phyloP scores from a whole-genome alignment of 2,329 filamentous ascomycete species.

The Cladosporium oxysporum region DNA sequence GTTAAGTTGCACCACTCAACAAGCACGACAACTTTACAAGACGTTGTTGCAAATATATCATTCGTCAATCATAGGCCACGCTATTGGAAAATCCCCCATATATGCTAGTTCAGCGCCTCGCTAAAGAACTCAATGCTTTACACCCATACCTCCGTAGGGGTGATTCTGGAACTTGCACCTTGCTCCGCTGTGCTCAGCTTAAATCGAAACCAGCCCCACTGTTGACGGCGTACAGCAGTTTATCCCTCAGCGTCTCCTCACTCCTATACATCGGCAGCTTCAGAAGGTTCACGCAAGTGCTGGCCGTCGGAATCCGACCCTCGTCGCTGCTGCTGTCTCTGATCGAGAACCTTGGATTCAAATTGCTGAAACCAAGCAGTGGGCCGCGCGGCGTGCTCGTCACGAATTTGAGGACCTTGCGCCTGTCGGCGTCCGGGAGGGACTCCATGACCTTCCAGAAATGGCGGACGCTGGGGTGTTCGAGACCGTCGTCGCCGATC shows the following conservation, averaged over 20 bases:
- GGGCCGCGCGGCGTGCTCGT: conserved; percentile 91
- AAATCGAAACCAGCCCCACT: conserved; percentile 88
- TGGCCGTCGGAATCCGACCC: conserved; percentile 81
- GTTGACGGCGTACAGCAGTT: conserved; percentile 85
- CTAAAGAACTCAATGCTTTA: not conserved
- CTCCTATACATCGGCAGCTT: conserved; percentile 83
- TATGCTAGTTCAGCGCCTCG: conserved; percentile 3
- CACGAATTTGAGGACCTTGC: conserved; percentile 91
- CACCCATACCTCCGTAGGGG: not conserved
- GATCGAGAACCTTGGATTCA: conserved; percentile 87
- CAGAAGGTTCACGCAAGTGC: conserved; percentile 91
- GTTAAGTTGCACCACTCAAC: not conserved
- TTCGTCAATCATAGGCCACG: not conserved
- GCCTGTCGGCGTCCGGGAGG: conserved; percentile 73
- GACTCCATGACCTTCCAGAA: conserved; percentile 89
- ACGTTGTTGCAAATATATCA: not conserved
- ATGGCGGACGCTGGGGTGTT: conserved; percentile 80
- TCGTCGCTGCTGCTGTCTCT: conserved; percentile 78
- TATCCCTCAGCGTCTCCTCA: conserved; percentile 67
- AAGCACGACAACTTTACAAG: not conserved
- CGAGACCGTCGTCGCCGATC: conserved; percentile 82
- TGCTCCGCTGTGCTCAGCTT: conserved; percentile 14
- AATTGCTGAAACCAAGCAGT: conserved; percentile 80
- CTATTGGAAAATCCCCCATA: not conserved
- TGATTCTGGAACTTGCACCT: not conserved